Conservation (phyloP, 352 stramenopile species). For the Globisporangium uncinulatum region DNA sequence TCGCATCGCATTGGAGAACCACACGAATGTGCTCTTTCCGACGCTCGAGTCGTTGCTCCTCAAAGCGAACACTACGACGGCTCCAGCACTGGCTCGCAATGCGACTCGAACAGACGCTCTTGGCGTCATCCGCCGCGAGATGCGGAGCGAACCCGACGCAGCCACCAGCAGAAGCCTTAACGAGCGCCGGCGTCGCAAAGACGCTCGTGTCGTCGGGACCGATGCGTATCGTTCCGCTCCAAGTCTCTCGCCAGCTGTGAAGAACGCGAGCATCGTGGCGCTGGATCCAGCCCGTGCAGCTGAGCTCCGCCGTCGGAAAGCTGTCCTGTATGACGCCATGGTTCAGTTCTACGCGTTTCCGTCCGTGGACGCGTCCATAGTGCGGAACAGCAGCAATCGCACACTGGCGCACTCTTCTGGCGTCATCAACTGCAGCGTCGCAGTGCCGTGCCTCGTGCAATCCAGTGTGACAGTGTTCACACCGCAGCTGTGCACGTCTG, state of each 20-base stretch:
- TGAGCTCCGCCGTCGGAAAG: constrained; percentile 5
- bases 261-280: background rate
- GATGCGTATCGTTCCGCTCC: background rate
- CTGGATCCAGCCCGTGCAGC: background rate
- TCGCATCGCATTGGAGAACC: constrained; percentile 25
- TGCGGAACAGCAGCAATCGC: background rate
- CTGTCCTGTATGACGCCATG: constrained; percentile 24
- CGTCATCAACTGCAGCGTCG: constrained; percentile 18
- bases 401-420: background rate
- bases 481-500: constrained; percentile 22
- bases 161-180: no score
- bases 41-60: constrained; percentile 21
- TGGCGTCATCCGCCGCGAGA: background rate
- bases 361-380: constrained; percentile 17
- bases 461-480: constrained; percentile 67
- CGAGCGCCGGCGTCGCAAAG: no score
- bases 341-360: constrained; percentile 44
- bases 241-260: background rate
- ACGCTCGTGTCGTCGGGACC: no score
- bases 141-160: no score
- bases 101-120: background rate
- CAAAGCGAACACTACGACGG: constrained; percentile 1
- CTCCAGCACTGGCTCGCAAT: background rate
- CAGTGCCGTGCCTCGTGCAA: constrained; percentile 25
- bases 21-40: constrained; percentile 24